Percentiles rank a stretch among this genome's conserved stretches.
phyloP scores from a whole-genome alignment of 2,329 filamentous ascomycete genomes.

The Diatrype stigma region DNA sequence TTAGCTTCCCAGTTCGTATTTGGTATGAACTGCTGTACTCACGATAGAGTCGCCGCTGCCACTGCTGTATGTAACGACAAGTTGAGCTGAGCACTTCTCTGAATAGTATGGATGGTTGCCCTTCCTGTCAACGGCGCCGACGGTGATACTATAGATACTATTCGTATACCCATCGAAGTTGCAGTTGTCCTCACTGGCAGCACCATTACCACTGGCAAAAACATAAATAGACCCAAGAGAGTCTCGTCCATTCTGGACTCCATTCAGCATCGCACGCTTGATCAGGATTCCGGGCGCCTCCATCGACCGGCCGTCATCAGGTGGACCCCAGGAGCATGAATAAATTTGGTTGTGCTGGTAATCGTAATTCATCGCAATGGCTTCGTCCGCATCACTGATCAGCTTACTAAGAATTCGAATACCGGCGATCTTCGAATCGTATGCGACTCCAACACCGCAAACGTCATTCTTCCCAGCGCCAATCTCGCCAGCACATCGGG shows the following conservation, averaged over 20 bases:
- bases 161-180: conserved; percentile 99
- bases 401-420: conserved; percentile 88
- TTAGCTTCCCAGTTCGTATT: too few species aligned
- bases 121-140: conserved; percentile 84
- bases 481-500: conserved; percentile 90
- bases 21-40: too few species aligned
- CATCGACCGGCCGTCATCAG: conserved; percentile 91
- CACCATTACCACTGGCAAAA: conserved; percentile 94
- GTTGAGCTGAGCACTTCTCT: conserved; percentile 89
- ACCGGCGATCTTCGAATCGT: conserved; percentile 83
- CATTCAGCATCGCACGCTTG: conserved; percentile 84
- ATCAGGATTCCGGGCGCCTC: conserved; percentile 89
- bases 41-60: conserved; percentile 84
- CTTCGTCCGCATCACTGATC: conserved; percentile 90
- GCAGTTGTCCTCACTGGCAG: conserved; percentile 84
- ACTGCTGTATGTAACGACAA: conserved; percentile 96
- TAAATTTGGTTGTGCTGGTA: conserved; percentile 93
- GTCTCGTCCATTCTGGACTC: conserved; percentile 78
- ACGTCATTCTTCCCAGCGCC: conserved; percentile 87
- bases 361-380: conserved; percentile 85
- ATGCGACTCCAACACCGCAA: conserved; percentile 94
- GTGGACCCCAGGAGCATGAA: conserved; percentile 97
- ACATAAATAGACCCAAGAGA: conserved; percentile 90
- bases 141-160: conserved; percentile 97
- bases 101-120: conserved; percentile 94